phyloP scores from a whole-genome alignment of 148 eudicot species.

The Chenopodium formosanum region DNA sequence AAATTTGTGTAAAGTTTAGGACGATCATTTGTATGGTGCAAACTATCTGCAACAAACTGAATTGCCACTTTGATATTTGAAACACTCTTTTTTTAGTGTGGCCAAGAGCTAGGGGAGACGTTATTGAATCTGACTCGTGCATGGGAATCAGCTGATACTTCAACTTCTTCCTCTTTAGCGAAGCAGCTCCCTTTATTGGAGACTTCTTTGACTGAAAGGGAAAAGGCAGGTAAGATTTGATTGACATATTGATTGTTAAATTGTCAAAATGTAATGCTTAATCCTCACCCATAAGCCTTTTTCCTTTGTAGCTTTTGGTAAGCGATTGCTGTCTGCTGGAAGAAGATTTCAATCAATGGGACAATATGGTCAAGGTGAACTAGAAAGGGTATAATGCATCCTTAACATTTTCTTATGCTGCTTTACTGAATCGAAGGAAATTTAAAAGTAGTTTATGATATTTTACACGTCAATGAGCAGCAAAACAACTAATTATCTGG shows the following conservation, averaged over 20 bases:
- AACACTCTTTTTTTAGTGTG: conserved; percentile 53
- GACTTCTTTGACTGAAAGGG: conserved; percentile 39
- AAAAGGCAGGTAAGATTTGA: conserved; percentile 63
- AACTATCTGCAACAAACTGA: background rate
- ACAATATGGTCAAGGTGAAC: conserved; percentile 95
- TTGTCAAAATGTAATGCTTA: conserved; percentile 12
- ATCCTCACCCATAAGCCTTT: background rate
- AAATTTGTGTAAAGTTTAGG: background rate
- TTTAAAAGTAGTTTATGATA: background rate
- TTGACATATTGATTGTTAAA: background rate
- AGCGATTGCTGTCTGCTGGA: conserved; percentile 79
- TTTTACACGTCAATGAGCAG: background rate
- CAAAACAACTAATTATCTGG: background rate
- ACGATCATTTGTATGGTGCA: background rate
- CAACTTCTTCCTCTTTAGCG: conserved; percentile 60
- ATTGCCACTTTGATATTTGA: conserved; percentile 10
- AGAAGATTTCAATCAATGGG: conserved; percentile 95
- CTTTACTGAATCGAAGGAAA: background rate
- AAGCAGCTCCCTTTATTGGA: conserved; percentile 62
- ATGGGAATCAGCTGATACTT: conserved; percentile 85
- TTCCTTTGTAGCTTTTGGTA: conserved; percentile 70
- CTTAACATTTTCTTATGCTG: background rate
- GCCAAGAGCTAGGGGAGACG: conserved; percentile 76
- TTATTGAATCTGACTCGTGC: conserved; percentile 76
- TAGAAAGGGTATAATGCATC: conserved; percentile 57